Conservation (phyloP, 164 flowering plant genomes). For the Dillenia suffruticosa region DNA sequence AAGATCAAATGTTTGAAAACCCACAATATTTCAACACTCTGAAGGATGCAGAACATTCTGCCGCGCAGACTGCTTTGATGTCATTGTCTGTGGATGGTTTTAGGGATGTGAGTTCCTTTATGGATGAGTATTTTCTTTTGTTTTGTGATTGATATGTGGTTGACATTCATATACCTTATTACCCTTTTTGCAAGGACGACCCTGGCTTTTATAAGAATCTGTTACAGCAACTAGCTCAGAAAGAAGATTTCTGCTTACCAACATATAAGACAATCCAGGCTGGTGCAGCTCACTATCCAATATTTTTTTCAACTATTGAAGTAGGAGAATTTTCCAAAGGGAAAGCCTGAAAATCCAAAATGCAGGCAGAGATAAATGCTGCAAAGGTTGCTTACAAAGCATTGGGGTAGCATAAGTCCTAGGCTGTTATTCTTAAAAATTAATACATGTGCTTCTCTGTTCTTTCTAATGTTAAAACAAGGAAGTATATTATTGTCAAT, state of each 20-base stretch:
- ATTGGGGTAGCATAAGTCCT: conserved; percentile 36
- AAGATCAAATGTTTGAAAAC: conserved; percentile 20
- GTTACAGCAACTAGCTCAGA: conserved; percentile 22
- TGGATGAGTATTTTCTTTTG: background rate
- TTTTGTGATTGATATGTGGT: background rate
- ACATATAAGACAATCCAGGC: conserved; percentile 18
- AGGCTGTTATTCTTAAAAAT: background rate
- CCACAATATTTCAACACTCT: conserved; percentile 12
- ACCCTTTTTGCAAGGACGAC: conserved; percentile 6
- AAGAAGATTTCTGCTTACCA: conserved; percentile 23
- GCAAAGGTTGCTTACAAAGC: conserved; percentile 46
- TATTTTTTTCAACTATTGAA: conserved; percentile 27
- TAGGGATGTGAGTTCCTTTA: conserved; percentile 17
- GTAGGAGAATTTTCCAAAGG: conserved; percentile 37
- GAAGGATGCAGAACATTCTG: conserved; percentile 32
- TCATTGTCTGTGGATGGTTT: conserved; percentile 17
- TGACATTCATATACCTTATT: too few species aligned
- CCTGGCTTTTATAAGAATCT: conserved; percentile 23
- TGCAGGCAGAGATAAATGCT: conserved; percentile 57
- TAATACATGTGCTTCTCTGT: too few species aligned
- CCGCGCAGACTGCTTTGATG: conserved; percentile 28
- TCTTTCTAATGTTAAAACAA: too few species aligned
- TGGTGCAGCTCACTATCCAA: conserved; percentile 17
- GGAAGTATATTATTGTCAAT: too few species aligned
- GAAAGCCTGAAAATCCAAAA: conserved; percentile 39